Evolutionary conservation across 768 basidiomycete species (phyloP), one percentile per base, ranked within the genome.

Genomic region (Rhizopogon vesiculosus): DNA sequence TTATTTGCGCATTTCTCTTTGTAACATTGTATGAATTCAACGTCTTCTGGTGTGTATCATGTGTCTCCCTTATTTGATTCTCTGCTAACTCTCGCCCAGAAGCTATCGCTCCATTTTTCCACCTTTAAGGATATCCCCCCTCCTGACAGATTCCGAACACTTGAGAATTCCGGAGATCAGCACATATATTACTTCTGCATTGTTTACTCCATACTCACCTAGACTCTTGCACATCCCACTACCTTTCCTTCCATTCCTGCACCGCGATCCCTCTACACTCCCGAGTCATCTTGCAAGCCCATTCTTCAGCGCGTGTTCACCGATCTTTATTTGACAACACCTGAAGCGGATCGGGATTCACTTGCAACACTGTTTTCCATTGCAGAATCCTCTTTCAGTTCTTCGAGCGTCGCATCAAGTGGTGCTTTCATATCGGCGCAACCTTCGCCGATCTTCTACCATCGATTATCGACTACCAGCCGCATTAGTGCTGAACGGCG

Each of bases 181-280:
- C 55, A 42, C 71, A 28, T 64, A 68, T 44, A 66, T 61, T 54
- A 64, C 57, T 29, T 66, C 69, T 55, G 62, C 66, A 10, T 72
- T 72, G 29, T 73, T 74, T 33, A 67, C 70, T 28, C 78, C 77
- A 29, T 61, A 72, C 39, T 74, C 78, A 0, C 74, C 76, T 42
- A 65, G 66, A 43, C 75, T 78, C 25, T 58, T 78, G 4, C 74
- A 72, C 41, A 70, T 79, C 42, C 73, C 77, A 15, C 72, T 71
- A 16, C 73, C 69, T 7, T 22, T 62, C 31, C 44, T 69, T 39
- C 60, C 55, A 29, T 67, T 35, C 70, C 68, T 15, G 59, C 68
- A 12, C 72, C 70, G 1, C 64, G 67, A 9, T 63, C 67, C 13
- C 62, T 69, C 18, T 66, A 59, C 16, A 53, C 63, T 18, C 61